Base-by-base conservation (phyloP, 2,329 filamentous ascomycete genomes). In the Lojkania enalia region DNA sequence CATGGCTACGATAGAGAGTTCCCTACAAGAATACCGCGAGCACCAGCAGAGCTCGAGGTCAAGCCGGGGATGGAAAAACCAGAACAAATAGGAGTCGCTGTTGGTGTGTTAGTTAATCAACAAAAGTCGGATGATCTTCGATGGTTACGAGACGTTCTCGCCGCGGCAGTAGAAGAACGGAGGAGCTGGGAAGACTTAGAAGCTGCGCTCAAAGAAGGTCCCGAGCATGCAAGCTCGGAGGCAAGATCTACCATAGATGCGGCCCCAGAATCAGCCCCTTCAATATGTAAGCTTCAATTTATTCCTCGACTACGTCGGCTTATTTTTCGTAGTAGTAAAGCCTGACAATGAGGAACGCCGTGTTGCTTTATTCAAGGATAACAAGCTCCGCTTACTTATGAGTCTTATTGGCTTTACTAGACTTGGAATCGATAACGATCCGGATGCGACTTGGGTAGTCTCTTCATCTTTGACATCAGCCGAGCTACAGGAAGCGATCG, bases 1-100 rank as follows among this genome's bases (percentile, higher is more conserved):
- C 90, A 91, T 61, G 94, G 94, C 0, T 87, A 89, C 57, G 90
- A 96, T 60, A 88, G 85, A 62, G 90, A 92, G 54, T 82, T 85
- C 0, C 66, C 85, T 18, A 79, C 80, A 15, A 75, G 78, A n/a
- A 79, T 83, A 32, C 80, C 84, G 7, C 82, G 82, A 54, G 81
- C 89, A 3, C 90, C 85, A 0, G 87, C 88, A 9, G 88, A 95
- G 63, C 76, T 99, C 15, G 88, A 94, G 58, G 87, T 99, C 56
- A 88, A 87, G 58, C 79, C 84, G 32, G 82, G 80, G 1, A 80
- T 87, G 51, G 84, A 86, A 31, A 74, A 72, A 46, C 73, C 76
- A 20, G 77, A 85, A 46, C 86, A 92, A 66, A 80, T 97, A 51
- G 87, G 82, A 13, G 86, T 96, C 42, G 87, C 86, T 3, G 86